phyloP scores from a whole-genome alignment of 2,329 filamentous ascomycete species.

The Claviceps africana region DNA sequence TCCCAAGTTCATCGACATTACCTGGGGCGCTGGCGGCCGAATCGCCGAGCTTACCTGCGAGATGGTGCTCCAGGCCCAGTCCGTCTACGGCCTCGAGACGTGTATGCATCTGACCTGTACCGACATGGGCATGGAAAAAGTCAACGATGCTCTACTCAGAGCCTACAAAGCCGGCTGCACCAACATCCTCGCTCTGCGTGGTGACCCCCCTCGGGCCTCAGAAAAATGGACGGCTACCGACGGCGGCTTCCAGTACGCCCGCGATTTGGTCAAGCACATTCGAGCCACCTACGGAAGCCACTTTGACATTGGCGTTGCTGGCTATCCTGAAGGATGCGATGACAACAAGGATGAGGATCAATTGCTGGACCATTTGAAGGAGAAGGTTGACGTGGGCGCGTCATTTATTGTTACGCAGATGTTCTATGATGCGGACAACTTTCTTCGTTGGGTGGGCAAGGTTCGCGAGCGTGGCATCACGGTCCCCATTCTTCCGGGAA shows the following conservation, averaged over 20 bases:
- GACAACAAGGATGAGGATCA: constrained; percentile 78
- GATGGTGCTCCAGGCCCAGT: constrained; percentile 93
- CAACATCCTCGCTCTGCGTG: constrained; percentile 87
- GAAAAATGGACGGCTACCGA: constrained; percentile 87
- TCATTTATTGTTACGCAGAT: constrained; percentile 96
- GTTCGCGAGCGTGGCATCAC: constrained; percentile 74
- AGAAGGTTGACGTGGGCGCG: constrained; percentile 89
- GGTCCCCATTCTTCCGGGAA: constrained; percentile 71
- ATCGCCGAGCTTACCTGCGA: constrained; percentile 88
- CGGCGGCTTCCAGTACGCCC: constrained; percentile 79
- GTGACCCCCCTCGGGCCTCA: constrained; percentile 84
- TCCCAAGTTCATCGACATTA: constrained; percentile 94
- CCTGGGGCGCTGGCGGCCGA: constrained; percentile 90
- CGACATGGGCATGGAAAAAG: constrained; percentile 87
- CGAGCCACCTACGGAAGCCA: constrained; percentile 54
- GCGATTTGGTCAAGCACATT: constrained; percentile 79
- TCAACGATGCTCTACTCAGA: constrained; percentile 73
- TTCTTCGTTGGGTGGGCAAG: constrained; percentile 77
- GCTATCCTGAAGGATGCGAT: constrained; percentile 90
- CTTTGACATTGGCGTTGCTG: constrained; percentile 95
- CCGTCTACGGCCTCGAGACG: constrained; percentile 89
- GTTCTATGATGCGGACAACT: constrained; percentile 98
- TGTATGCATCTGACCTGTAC: constrained; percentile 99
- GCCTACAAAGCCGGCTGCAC: constrained; percentile 94
- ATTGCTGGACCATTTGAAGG: constrained; percentile 83